Evolutionary conservation across 2,329 filamentous ascomycete genomes (phyloP).

Genomic region (Cercospora sp.): DNA sequence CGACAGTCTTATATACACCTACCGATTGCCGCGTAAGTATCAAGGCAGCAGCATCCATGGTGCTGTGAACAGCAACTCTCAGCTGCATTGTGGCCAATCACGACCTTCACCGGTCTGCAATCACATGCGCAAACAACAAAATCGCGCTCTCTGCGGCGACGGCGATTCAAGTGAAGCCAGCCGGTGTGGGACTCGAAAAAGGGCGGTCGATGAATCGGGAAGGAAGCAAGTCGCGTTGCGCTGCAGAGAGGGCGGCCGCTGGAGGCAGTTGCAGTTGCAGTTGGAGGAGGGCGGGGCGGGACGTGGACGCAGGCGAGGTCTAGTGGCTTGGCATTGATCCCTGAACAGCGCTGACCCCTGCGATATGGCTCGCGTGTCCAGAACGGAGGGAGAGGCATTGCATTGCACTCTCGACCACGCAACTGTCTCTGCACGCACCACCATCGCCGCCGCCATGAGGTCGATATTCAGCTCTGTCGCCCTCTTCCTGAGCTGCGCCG

Average conservation of each 20-base stretch:
- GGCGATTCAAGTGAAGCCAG: background rate
- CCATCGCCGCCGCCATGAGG: constrained; percentile 29
- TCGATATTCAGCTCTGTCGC: constrained; percentile 33
- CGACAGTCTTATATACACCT: background rate
- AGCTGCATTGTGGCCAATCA: constrained; percentile 10
- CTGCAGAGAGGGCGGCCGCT: background rate
- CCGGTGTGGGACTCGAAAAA: background rate
- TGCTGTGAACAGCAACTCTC: background rate
- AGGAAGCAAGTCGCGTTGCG: background rate
- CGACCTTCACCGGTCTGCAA: background rate
- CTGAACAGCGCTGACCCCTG: constrained; percentile 9
- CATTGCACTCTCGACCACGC: background rate
- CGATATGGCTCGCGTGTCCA: constrained; percentile 16
- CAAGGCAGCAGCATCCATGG: constrained; percentile 12
- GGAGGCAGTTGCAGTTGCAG: background rate
- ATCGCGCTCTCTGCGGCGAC: background rate
- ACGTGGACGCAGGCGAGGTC: background rate
- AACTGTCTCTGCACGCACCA: background rate
- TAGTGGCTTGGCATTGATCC: constrained; percentile 6
- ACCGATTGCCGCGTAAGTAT: background rate
- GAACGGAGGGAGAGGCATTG: constrained; percentile 7
- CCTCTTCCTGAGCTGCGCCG: constrained; percentile 59
- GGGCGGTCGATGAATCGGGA: background rate
- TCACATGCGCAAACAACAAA: background rate
- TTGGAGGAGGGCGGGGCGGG: background rate